A percentile compares a stretch with the other conserved stretches of the same genome.
These are phyloP conservation scores for Helianthus tuberosus DNA, from an alignment of 129 eudicot genomes.

Conservation along the genomic window DNA sequence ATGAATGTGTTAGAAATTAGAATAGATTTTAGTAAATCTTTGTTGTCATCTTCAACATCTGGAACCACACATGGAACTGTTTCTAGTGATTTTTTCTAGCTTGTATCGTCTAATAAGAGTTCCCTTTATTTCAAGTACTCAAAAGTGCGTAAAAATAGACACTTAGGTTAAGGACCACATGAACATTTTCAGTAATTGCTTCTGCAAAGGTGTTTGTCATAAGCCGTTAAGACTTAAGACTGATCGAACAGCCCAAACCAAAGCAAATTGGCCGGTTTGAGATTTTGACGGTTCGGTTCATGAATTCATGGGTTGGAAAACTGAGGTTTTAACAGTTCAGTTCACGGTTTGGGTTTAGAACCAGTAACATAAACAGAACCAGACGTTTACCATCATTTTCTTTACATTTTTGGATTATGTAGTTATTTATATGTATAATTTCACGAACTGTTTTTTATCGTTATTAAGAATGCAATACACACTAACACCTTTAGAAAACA, in stretches of 20 bases:
- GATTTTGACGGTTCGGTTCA: background rate
- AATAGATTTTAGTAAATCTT: conserved; percentile 39
- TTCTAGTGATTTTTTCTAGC: conserved; percentile 51
- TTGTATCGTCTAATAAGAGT: conserved; percentile 38
- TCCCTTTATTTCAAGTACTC: conserved; percentile 51
- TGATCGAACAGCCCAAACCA: too few species aligned
- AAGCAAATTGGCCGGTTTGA: background rate
- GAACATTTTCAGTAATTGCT: background rate
- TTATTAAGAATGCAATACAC: conserved; percentile 22
- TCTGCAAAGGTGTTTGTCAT: background rate
- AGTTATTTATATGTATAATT: too few species aligned
- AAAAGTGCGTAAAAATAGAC: conserved; percentile 36
- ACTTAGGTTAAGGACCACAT: conserved; percentile 48
- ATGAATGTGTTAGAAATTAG: conserved; percentile 11
- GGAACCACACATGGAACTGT: conserved; percentile 57
- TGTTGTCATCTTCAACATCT: conserved; percentile 41
- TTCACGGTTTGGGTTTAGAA: background rate
- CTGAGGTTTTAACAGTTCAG: background rate
- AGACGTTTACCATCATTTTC: background rate
- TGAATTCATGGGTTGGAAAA: background rate
- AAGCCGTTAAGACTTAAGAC: background rate
- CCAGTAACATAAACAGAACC: too few species aligned
- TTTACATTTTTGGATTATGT: too few species aligned
- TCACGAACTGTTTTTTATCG: conserved; percentile 28
- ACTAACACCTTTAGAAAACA: too few species aligned